Evolutionary conservation across 2,329 filamentous ascomycete genomes (phyloP).

Genomic region (Chrysosporium keratinophilum): DNA sequence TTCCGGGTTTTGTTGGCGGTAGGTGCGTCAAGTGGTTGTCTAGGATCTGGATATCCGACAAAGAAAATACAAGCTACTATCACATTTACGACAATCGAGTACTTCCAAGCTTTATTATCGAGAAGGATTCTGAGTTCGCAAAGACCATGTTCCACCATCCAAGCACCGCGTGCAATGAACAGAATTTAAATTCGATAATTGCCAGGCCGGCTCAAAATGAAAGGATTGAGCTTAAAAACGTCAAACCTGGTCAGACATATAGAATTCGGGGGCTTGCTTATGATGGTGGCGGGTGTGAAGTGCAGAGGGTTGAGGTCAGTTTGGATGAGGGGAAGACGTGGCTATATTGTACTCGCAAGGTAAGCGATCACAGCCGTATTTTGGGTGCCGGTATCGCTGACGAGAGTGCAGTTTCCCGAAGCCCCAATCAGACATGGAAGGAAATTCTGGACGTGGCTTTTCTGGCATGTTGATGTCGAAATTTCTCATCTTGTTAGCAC

Average conservation of each 20-base stretch:
- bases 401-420: conserved; percentile 34
- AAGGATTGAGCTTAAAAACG: conserved; percentile 31
- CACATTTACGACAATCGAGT: conserved; percentile 45
- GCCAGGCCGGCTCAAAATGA: conserved; percentile 40
- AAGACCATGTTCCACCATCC: conserved; percentile 41
- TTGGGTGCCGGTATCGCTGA: conserved; percentile 11
- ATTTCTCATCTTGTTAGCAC: conserved; percentile 36
- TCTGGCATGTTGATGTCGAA: conserved; percentile 44
- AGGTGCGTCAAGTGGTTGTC: conserved; percentile 36
- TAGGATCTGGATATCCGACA: conserved; percentile 33
- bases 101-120: conserved; percentile 40
- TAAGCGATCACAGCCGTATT: conserved; percentile 10
- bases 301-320: conserved; percentile 42
- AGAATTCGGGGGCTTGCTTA: conserved; percentile 42
- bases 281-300: conserved; percentile 41
- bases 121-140: conserved; percentile 41
- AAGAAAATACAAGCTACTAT: conserved; percentile 36
- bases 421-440: conserved; percentile 42
- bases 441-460: conserved; percentile 47
- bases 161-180: conserved; percentile 41
- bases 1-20: conserved; percentile 36
- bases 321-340: conserved; percentile 41
- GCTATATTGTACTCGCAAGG: conserved; percentile 40
- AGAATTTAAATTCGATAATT: conserved; percentile 42
- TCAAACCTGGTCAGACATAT: conserved; percentile 33